Base-by-base conservation (phyloP, 2,329 filamentous ascomycete species). In the Nothomitra cinnamomea region DNA sequence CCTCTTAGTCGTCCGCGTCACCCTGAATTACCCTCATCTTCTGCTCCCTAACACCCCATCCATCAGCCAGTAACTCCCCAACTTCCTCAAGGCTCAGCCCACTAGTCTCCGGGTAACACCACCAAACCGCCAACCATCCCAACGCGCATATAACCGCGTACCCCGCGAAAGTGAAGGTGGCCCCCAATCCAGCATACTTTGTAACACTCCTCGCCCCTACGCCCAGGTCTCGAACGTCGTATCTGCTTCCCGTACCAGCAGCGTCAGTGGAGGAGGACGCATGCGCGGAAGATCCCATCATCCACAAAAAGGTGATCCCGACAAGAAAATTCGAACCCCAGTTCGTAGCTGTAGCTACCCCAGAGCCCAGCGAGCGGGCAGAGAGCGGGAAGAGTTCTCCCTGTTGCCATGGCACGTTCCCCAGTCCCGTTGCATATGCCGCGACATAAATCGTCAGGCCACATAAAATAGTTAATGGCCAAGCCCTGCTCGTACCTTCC, bases 351-450 rank as follows among this genome's bases (percentile, higher is more conserved):
- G 89, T 90, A 1, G 83, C 77, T 3, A 87, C 66, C 0, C 81
- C 81, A 55, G 82, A 85, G 25, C 85, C 86, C 1, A 87, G 67
- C 3, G 82, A 81, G 50, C 85, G 79, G 47, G 88, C 84, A 28
- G 75, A 74, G 49, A 89, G 72, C 0, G 88, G 85, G 63, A 95
- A 95, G 32, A 95, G 76, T 69, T 96, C 90, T 60, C 83, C 87
- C 69, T 95, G 89, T 75, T 95, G 90, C 90, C 90, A 96, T 0
- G 90, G 89, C 2, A 96, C 87, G 61, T 88, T 94, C 7, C 90
- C 90, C 1, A 96, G 74, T 1, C 90, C 90, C 1, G 89, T 72
- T 1, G 90, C 90, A 64, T 94, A 96, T 1, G 83, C 75, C 7
- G 86, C 83, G 1, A 94, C 88, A 66, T 94, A 95, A 6, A 87